These are phyloP conservation scores for Pneumocystis carinii DNA, from an alignment of 1,139 yeast species.

Conservation along the genomic window DNA sequence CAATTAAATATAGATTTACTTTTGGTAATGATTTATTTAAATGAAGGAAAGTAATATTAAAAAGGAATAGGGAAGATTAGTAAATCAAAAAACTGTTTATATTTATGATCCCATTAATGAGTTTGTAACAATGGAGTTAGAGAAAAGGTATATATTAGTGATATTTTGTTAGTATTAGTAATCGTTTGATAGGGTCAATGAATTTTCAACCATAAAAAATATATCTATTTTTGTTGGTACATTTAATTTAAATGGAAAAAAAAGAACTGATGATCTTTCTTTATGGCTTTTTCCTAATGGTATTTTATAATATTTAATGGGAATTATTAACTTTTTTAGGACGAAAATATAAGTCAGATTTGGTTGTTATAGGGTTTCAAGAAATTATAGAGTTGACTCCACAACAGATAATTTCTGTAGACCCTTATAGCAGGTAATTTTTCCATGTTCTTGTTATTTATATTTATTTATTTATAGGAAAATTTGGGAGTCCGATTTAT, in stretches of 20 bases:
- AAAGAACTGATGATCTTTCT: constrained; percentile 33
- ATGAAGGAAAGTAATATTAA: neutral
- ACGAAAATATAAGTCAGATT: constrained; percentile 38
- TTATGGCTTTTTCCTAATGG: constrained; percentile 72
- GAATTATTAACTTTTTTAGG: neutral
- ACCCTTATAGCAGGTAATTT: constrained; percentile 42
- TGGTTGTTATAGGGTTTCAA: constrained; percentile 74
- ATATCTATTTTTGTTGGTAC: constrained; percentile 70
- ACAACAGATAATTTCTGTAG: constrained; percentile 73
- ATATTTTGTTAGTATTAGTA: neutral
- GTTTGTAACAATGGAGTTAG: constrained; percentile 50
- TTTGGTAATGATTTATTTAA: constrained; percentile 21
- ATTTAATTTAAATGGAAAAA: constrained; percentile 72
- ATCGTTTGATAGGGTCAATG: constrained; percentile 22
- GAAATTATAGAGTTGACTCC: constrained; percentile 88
- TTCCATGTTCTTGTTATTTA: neutral
- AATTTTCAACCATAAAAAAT: constrained; percentile 46
- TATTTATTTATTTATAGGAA: constrained; percentile 14
- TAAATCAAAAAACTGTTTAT: constrained; percentile 53
- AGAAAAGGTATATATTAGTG: constrained; percentile 21
- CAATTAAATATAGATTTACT: constrained; percentile 76
- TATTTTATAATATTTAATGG: constrained; percentile 13
- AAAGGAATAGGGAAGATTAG: constrained; percentile 44
- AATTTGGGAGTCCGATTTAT: constrained; percentile 67
- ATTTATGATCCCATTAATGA: constrained; percentile 84